phyloP scores from a whole-genome alignment of 495 filamentous ascomycete species.

The Podospora pseudocomata region DNA sequence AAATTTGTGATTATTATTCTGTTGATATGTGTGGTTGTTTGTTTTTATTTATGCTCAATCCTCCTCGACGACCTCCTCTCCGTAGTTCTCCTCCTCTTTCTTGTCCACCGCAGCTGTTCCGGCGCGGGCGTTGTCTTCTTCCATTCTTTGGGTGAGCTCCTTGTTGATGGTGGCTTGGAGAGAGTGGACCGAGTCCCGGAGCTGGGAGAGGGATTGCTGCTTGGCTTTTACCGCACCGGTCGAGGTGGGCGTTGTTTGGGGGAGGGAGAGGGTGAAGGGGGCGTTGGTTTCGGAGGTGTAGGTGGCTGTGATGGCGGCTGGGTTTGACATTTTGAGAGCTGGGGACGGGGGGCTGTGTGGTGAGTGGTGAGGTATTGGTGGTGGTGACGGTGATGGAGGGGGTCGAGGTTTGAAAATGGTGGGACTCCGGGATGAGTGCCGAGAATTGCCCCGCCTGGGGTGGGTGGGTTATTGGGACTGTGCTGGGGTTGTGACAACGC shows the following conservation, averaged over 20 bases:
- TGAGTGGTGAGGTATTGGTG: neutral
- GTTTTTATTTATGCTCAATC: conserved; percentile 10
- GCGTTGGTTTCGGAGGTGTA: conserved; percentile 57
- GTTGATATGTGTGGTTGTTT: neutral
- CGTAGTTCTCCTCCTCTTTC: conserved; percentile 82
- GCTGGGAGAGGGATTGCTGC: conserved; percentile 60
- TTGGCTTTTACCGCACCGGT: conserved; percentile 47
- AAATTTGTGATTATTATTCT: too few relatives aligned
- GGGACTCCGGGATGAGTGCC: conserved; percentile 1
- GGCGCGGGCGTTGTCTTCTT: conserved; percentile 64
- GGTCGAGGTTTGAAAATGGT: neutral
- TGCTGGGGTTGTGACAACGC: neutral
- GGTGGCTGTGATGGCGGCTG: conserved; percentile 39
- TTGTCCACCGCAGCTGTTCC: conserved; percentile 67
- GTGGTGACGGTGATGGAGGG: neutral
- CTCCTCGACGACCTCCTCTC: conserved; percentile 66
- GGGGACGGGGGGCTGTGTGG: neutral
- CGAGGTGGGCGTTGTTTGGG: conserved; percentile 38
- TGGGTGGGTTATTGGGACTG: neutral
- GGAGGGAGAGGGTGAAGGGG: conserved; percentile 41
- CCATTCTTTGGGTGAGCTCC: conserved; percentile 84
- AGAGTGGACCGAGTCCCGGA: conserved; percentile 57
- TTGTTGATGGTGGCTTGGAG: conserved; percentile 75
- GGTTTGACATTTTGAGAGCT: conserved; percentile 18
- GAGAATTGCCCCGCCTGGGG: conserved; percentile 8